phyloP scores from a whole-genome alignment of 805 yeast genomes.

The Yarrowia sp. region DNA sequence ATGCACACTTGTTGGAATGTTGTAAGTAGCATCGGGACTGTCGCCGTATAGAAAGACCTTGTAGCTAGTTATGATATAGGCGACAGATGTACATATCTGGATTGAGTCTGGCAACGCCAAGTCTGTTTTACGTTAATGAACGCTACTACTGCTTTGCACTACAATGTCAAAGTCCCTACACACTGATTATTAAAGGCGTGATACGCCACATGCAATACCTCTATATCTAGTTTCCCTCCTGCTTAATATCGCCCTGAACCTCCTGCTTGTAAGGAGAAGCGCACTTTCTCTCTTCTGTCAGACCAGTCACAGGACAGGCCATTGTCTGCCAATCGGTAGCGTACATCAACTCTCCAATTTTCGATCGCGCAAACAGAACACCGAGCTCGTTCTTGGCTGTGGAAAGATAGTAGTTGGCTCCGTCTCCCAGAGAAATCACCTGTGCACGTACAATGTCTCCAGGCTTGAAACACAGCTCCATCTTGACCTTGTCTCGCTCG shows the following conservation, averaged over 20 bases:
- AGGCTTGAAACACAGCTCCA: slow-evolving; percentile 76
- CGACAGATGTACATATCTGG: too few relatives aligned
- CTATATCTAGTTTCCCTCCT: neutral
- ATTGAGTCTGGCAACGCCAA: too few relatives aligned
- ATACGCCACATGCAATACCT: slow-evolving; percentile 1
- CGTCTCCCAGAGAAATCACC: slow-evolving; percentile 86
- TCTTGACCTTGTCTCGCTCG: slow-evolving; percentile 80
- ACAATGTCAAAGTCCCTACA: too few relatives aligned
- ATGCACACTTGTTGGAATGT: too few relatives aligned
- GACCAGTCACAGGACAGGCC: slow-evolving; percentile 74
- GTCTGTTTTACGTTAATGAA: too few relatives aligned
- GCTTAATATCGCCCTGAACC: neutral
- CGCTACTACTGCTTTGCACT: too few relatives aligned
- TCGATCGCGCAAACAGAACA: slow-evolving; percentile 79
- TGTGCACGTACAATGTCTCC: slow-evolving; percentile 89
- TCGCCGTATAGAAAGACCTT: too few relatives aligned
- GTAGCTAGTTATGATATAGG: too few relatives aligned
- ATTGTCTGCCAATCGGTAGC: slow-evolving; percentile 96
- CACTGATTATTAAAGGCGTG: too few relatives aligned
- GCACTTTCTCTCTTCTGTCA: slow-evolving; percentile 75
- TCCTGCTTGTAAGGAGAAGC: slow-evolving; percentile 65
- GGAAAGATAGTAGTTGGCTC: slow-evolving; percentile 79
- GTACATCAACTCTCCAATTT: slow-evolving; percentile 70
- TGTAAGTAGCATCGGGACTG: too few relatives aligned
- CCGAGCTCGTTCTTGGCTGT: slow-evolving; percentile 92